A percentile compares a stretch with the other conserved stretches of the same genome.
Conservation (phyloP, 1,284 basidiomycete species). For the Malassezia cuniculi region DNA sequence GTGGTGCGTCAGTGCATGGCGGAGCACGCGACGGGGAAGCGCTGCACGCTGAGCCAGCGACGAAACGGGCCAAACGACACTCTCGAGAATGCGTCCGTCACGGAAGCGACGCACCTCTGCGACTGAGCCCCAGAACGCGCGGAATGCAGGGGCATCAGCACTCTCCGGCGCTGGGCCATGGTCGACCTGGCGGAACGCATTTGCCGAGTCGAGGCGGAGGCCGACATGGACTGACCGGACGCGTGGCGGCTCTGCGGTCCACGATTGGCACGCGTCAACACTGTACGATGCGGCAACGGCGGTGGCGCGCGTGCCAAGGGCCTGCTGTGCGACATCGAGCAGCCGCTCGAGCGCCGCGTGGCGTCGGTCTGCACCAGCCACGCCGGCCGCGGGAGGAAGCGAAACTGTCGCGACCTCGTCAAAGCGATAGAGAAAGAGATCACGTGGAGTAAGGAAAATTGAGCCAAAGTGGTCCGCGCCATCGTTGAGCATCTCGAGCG, state of each 20-base stretch:
- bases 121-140: slow-evolving; percentile 77
- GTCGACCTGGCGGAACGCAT: slow-evolving; percentile 40
- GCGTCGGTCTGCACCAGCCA: not conserved
- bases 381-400: slow-evolving; percentile 3
- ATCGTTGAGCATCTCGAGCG: slow-evolving; percentile 39
- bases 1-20: slow-evolving; percentile 63
- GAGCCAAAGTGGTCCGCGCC: slow-evolving; percentile 58
- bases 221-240: slow-evolving; percentile 12
- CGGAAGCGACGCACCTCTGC: slow-evolving; percentile 93
- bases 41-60: slow-evolving; percentile 50
- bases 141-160: slow-evolving; percentile 53
- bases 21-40: slow-evolving; percentile 63
- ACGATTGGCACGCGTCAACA: not conserved
- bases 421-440: slow-evolving; percentile 35
- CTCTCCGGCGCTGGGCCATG: slow-evolving; percentile 51
- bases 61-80: slow-evolving; percentile 67
- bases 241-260: not conserved
- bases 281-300: not conserved
- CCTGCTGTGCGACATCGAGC: not conserved
- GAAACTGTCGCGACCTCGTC: slow-evolving; percentile 42
- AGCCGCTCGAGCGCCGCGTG: slow-evolving; percentile 2
- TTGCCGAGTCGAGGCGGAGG: slow-evolving; percentile 22
- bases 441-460: slow-evolving; percentile 53
- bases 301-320: slow-evolving; percentile 8
- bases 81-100: slow-evolving; percentile 81